Conservation (phyloP, 805 yeast genomes). For the Scheffersomyces lignosus region DNA sequence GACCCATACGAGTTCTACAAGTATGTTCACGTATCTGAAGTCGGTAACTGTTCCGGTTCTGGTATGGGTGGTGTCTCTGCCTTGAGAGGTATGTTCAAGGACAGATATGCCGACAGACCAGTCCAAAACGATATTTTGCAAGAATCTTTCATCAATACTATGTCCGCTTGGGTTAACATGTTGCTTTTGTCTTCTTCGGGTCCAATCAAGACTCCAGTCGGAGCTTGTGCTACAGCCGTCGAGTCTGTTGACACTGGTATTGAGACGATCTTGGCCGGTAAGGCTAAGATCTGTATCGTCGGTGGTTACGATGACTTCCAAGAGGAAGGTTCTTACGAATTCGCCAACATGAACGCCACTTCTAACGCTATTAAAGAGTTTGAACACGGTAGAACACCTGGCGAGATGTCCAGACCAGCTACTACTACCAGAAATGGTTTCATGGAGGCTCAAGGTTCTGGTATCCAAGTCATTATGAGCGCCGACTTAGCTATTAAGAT, state of each 20-base stretch:
- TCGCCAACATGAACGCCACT: constrained; percentile 98
- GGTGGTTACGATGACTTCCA: constrained; percentile 99
- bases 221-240: constrained; percentile 99
- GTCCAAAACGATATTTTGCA: constrained; percentile 97
- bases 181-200: constrained; percentile 94
- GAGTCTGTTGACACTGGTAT: constrained; percentile 96
- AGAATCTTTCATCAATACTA: constrained; percentile 97
- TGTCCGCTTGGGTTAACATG: constrained; percentile 99
- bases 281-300: constrained; percentile 93
- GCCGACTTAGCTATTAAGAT: constrained; percentile 91
- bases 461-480: constrained; percentile 94
- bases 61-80: constrained; percentile 99
- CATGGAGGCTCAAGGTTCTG: constrained; percentile 99
- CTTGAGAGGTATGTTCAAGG: constrained; percentile 95
- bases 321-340: constrained; percentile 97
- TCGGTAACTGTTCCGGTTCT: constrained; percentile 99
- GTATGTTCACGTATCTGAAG: constrained; percentile 96
- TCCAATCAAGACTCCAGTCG: constrained; percentile 99
- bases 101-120: constrained; percentile 88
- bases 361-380: constrained; percentile 85
- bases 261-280: constrained; percentile 89
- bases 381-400: constrained; percentile 95
- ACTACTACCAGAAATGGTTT: constrained; percentile 95
- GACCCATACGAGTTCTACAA: constrained; percentile 99
- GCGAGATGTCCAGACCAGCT: constrained; percentile 98